Evolutionary conservation across 1,284 basidiomycete genomes (phyloP).

Genomic region (Ceratobasidium sp.): DNA sequence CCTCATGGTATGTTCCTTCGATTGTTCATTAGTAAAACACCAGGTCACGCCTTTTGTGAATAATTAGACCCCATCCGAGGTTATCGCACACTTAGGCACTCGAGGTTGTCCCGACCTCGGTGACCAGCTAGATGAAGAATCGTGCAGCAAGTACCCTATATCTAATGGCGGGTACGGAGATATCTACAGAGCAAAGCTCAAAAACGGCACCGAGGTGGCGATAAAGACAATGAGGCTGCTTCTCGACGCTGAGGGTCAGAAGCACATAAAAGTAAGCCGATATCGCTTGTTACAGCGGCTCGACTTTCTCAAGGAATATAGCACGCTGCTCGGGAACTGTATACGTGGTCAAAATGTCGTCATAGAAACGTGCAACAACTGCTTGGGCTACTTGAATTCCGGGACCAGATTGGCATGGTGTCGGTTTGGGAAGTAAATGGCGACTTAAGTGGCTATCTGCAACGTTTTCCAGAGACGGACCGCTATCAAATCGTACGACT

Average conservation of each 20-base stretch:
- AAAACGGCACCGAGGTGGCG: background rate
- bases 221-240: constrained; percentile 4
- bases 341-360: constrained; percentile 14
- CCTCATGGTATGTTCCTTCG: background rate
- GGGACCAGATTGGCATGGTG: constrained; percentile 8
- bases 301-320: background rate
- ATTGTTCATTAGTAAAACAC: background rate
- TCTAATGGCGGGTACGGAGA: background rate
- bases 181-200: background rate
- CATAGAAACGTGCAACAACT: constrained; percentile 9
- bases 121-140: background rate
- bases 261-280: constrained; percentile 1
- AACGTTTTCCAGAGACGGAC: background rate
- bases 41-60: no score
- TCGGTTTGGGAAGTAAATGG: constrained; percentile 3
- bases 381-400: background rate
- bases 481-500: background rate
- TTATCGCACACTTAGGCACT: background rate
- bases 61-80: background rate
- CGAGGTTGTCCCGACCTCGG: background rate
- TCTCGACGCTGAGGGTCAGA: background rate
- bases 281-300: background rate
- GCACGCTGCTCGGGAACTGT: constrained; percentile 10
- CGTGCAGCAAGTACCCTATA: background rate
- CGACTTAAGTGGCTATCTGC: background rate